These are phyloP conservation scores for Harringtonia lauricola DNA, from an alignment of 2,329 filamentous ascomycete genomes.

Conservation along the genomic window DNA sequence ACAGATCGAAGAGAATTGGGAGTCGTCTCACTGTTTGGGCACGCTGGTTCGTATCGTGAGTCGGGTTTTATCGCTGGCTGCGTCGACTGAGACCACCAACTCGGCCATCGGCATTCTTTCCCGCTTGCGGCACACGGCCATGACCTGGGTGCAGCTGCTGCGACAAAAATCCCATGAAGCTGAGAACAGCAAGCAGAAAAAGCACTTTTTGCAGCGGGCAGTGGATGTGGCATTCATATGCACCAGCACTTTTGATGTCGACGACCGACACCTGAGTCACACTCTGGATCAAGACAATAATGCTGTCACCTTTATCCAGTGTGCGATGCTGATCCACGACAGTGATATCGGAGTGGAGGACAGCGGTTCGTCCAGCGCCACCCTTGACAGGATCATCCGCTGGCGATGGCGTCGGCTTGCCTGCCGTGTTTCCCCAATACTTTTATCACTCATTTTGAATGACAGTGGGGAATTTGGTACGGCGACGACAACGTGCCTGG, in stretches of 20 bases:
- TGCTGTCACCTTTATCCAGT: too few species aligned
- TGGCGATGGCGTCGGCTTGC: slow-evolving; percentile 17
- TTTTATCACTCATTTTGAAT: slow-evolving; percentile 9
- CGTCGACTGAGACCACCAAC: background rate
- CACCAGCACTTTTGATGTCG: slow-evolving; percentile 31
- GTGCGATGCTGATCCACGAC: too few species aligned
- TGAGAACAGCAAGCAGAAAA: slow-evolving; percentile 7
- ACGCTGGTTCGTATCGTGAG: slow-evolving; percentile 27
- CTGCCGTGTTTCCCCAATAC: slow-evolving; percentile 9
- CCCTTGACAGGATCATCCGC: background rate
- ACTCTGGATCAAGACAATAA: slow-evolving; percentile 14
- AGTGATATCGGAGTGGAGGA: background rate
- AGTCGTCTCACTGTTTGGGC: slow-evolving; percentile 28
- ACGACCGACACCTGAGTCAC: slow-evolving; percentile 16
- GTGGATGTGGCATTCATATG: slow-evolving; percentile 29
- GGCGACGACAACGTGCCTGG: too few species aligned
- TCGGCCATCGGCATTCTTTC: background rate
- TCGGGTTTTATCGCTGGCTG: slow-evolving; percentile 30
- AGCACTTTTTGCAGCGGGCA: slow-evolving; percentile 21
- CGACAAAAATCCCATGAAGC: background rate
- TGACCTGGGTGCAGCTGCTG: background rate
- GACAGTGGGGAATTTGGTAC: too few species aligned
- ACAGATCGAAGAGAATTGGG: slow-evolving; percentile 38
- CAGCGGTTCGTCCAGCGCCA: slow-evolving; percentile 15
- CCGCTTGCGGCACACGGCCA: background rate